These are phyloP conservation scores for Phytophthora fragariaefolia DNA, from an alignment of 352 stramenopile genomes.

Conservation along the genomic window DNA sequence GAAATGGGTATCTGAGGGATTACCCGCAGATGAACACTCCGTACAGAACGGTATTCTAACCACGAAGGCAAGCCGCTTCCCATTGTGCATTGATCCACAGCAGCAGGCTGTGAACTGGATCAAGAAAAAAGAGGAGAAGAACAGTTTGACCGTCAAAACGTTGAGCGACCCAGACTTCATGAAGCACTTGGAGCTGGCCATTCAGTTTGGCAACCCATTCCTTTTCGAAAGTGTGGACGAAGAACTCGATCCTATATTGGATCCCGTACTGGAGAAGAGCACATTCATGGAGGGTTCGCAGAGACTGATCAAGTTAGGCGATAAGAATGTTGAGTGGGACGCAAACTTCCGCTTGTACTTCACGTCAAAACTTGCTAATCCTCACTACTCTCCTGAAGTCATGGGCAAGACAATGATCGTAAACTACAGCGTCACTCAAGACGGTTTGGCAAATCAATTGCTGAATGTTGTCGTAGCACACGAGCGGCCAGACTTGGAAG, in stretches of 20 bases:
- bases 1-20: constrained; percentile 93
- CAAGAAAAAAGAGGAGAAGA: constrained; percentile 95
- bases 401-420: constrained; percentile 98
- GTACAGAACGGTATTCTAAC: constrained; percentile 97
- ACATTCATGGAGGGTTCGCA: constrained; percentile 92
- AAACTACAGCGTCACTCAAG: constrained; percentile 95
- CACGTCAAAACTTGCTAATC: constrained; percentile 95
- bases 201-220: constrained; percentile 96
- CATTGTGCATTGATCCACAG: constrained; percentile 95
- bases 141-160: constrained; percentile 94
- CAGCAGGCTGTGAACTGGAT: constrained; percentile 97
- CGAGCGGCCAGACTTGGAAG: constrained; percentile 93
- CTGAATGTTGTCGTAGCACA: constrained; percentile 95
- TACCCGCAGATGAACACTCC: constrained; percentile 95
- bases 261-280: constrained; percentile 94
- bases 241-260: constrained; percentile 95
- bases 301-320: constrained; percentile 92
- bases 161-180: constrained; percentile 95
- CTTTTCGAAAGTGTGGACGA: constrained; percentile 96
- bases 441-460: constrained; percentile 93
- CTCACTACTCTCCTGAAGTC: constrained; percentile 95
- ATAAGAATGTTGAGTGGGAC: constrained; percentile 96
- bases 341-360: constrained; percentile 94
- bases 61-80: constrained; percentile 93
- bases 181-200: constrained; percentile 95